Evolutionary conservation across 1,284 basidiomycete species (phyloP).

Genomic region (Wallemia hederae): DNA sequence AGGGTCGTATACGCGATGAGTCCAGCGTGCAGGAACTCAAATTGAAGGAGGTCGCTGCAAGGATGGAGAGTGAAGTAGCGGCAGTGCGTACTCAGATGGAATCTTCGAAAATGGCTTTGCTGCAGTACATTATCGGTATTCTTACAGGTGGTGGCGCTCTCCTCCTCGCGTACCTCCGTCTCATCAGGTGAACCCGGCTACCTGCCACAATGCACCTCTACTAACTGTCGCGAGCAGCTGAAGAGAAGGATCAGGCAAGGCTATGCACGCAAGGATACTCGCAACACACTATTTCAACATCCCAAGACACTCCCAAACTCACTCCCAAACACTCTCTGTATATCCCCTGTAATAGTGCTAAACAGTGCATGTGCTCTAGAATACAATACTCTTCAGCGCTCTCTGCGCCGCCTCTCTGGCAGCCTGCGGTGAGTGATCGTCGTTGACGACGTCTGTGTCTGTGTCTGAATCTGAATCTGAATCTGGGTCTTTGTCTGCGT

Average conservation of each 20-base stretch:
- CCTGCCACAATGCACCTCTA: no score
- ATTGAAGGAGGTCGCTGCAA: slow-evolving; percentile 91
- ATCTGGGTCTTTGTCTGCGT: no score
- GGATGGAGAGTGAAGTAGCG: slow-evolving; percentile 91
- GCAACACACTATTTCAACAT: no score
- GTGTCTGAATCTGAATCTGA: background rate
- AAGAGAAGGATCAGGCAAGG: no score
- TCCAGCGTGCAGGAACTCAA: slow-evolving; percentile 74
- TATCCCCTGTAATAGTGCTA: no score
- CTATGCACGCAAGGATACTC: no score
- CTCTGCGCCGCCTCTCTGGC: background rate
- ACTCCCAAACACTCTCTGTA: no score
- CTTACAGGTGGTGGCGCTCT: slow-evolving; percentile 65
- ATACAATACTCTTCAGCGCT: background rate
- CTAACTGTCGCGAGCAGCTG: no score
- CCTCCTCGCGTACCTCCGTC: slow-evolving; percentile 54
- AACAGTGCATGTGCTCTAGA: no score
- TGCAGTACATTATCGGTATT: slow-evolving; percentile 15
- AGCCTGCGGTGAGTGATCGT: background rate
- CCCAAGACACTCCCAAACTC: no score
- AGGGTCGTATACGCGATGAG: slow-evolving; percentile 80
- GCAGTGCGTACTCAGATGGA: slow-evolving; percentile 67
- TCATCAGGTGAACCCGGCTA: slow-evolving; percentile 17
- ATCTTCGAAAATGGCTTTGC: slow-evolving; percentile 40
- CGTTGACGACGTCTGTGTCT: background rate